Base-by-base conservation (phyloP, 495 filamentous ascomycete genomes). In the Podospora tetraspora region DNA sequence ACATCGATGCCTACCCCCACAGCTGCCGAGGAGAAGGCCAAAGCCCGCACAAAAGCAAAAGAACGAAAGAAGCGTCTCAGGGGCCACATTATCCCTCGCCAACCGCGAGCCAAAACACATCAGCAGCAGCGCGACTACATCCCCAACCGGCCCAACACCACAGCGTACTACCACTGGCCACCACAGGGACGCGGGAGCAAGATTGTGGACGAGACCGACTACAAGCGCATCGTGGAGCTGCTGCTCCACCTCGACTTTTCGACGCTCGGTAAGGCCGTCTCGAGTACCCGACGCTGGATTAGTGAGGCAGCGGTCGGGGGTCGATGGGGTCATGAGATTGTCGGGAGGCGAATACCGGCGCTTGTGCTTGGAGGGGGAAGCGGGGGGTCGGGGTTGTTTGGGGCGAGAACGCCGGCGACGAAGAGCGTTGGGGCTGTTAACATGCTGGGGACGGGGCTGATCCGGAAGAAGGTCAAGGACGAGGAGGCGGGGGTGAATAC, bases 231-330 rank as follows among this genome's bases (percentile, higher is more conserved):
- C n/a, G 86, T 88, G 66, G 90, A 96, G 70, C 79, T 92, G 37
- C 82, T 99, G 1, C 84, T 97, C n/a, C 86, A 90, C 25, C 85
- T 94, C 16, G 92, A 97, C 75, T 97, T 97, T 78, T 88, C 87
- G 12, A 89, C 87, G 43, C 71, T 89, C 25, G 83, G 88, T 3
- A 84, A 90, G n/a, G 90, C 92, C 6, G 79, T 79, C 16, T 79
- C 82, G 24, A 92, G 91, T 73, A 93, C 92, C 11, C 80, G 77
- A 64, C 85, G 88, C 57, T 97, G 93, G 90, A 83, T 91, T 23
- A 85, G 87, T 60, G 76, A 84, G 73, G 74, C 78, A 25, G 74
- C 72, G 29, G 67, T 72, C 76, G 72, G 78, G 29, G 73, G 77
- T 52, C 73, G 78, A 84, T 74, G 83, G 89, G 74, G 87, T 77